Evolutionary conservation across 345 rosid genomes (phyloP), one percentile per base, ranked within the genome.

Genomic region (Heritiera fomes): DNA sequence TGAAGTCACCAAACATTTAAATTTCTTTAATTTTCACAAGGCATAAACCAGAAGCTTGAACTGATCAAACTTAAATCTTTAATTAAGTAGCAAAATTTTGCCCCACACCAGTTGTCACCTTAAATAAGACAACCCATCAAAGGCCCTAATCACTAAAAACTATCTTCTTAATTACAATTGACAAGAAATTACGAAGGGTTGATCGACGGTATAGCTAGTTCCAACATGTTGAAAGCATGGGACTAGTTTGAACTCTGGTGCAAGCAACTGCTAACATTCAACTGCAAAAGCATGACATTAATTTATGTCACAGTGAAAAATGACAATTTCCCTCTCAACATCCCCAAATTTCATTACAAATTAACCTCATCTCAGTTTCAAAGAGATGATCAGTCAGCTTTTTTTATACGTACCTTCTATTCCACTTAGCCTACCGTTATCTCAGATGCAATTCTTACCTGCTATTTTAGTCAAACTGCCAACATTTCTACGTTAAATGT

Each of bases 31-130:
- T 49, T 30, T 30, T 6, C 43, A 30, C 41, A 71, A 71, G 52
- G 59, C 75, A 49, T 71, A 71, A 49, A 49, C 59, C 38, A 30
- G 43, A 50, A 49, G 75, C 75, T 71, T 71, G 13, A 50, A 30
- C 43, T 7, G 4, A 20, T 49, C 56, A 28, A 69, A 70, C 49
- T 13, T 59, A 9, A 8, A 12, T 62, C 11, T 30, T 38, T 71
- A 53, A 70, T 14, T 17, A 52, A 32, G 43, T 3, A 28, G 17
- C 15, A 11, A n/a, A 45, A 41, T 41, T 68, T 10, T 40, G 17
- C 18, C 60, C 6, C 45, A 45, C 7, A 14, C 9, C 5, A 72
- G 75, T 72, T 72, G 75, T 53, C 41, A 34, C 9, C 62, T 52
- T 72, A 53, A 72, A 52, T 72, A 53, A 17, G 45, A 53, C 75